These are phyloP conservation scores for Astrocystis sublimbata DNA, from an alignment of 495 filamentous ascomycete species.

Conservation along the genomic window DNA sequence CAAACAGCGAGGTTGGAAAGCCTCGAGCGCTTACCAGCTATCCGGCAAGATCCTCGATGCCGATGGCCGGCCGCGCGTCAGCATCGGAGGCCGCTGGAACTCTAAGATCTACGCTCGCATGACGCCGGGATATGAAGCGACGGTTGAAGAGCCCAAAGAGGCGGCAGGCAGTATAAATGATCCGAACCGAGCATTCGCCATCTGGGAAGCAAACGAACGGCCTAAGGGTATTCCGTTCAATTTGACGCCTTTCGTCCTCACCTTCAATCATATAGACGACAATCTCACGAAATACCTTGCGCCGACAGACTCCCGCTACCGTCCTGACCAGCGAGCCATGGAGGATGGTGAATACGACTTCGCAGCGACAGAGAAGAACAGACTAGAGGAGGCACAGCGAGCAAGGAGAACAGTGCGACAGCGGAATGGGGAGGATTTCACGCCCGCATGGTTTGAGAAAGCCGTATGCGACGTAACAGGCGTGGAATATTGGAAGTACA, in stretches of 20 bases:
- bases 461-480: constrained; percentile 74
- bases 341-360: constrained; percentile 94
- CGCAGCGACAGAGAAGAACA: constrained; percentile 90
- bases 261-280: constrained; percentile 85
- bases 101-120: constrained; percentile 94
- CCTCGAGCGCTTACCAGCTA: constrained; percentile 83
- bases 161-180: constrained; percentile 49
- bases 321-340: constrained; percentile 98
- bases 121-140: constrained; percentile 84
- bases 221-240: constrained; percentile 92
- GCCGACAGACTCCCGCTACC: constrained; percentile 86
- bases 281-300: constrained; percentile 70
- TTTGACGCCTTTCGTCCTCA: constrained; percentile 92
- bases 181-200: constrained; percentile 73
- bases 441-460: constrained; percentile 83
- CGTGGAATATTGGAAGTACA: constrained; percentile 87
- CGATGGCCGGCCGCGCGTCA: constrained; percentile 75
- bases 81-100: constrained; percentile 93
- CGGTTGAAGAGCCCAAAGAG: constrained; percentile 58
- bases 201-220: constrained; percentile 85
- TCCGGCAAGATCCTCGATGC: constrained; percentile 78
- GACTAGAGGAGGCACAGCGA: constrained; percentile 91
- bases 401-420: constrained; percentile 73
- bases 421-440: constrained; percentile 73
- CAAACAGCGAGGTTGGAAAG: constrained; percentile 94